Conservation (phyloP, 345 rosid genomes). For the Ceriops tagal region DNA sequence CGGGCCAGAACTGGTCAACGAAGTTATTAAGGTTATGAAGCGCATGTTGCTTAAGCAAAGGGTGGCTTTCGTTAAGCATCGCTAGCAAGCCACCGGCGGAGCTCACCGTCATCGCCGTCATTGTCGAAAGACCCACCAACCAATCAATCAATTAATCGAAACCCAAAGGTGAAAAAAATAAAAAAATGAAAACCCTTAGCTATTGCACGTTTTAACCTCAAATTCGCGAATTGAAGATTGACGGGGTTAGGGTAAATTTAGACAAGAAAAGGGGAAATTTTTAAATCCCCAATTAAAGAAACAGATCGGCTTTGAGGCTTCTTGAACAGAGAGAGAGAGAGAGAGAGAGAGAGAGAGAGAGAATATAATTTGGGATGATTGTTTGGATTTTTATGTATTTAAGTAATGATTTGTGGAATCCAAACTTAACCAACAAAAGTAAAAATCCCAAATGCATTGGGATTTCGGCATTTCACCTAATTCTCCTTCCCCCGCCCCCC, state of each 20-base stretch:
- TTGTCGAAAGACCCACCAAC: slow-evolving; percentile 2
- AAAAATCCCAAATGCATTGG: neutral
- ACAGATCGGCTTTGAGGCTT: too few relatives aligned
- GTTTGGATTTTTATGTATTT: neutral
- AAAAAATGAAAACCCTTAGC: neutral
- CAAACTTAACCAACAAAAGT: slow-evolving; percentile 17
- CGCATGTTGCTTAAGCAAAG: slow-evolving; percentile 82
- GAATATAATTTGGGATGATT: neutral
- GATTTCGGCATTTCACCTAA: neutral
- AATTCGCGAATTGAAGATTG: neutral
- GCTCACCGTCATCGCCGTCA: slow-evolving; percentile 79
- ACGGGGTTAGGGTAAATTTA: neutral
- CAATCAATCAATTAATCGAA: neutral
- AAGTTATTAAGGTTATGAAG: slow-evolving; percentile 76
- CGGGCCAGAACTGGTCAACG: slow-evolving; percentile 96
- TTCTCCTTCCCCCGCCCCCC: neutral
- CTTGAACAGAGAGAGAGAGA: too few relatives aligned
- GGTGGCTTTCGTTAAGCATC: slow-evolving; percentile 90
- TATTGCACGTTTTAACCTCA: neutral
- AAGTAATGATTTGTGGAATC: neutral
- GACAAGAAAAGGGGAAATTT: neutral
- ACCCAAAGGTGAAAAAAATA: neutral
- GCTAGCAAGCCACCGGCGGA: slow-evolving; percentile 92
- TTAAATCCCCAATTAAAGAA: neutral
- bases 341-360: neutral